Evolutionary conservation across 495 filamentous ascomycete species (phyloP).

Genomic region (Penicillium riverlandense): DNA sequence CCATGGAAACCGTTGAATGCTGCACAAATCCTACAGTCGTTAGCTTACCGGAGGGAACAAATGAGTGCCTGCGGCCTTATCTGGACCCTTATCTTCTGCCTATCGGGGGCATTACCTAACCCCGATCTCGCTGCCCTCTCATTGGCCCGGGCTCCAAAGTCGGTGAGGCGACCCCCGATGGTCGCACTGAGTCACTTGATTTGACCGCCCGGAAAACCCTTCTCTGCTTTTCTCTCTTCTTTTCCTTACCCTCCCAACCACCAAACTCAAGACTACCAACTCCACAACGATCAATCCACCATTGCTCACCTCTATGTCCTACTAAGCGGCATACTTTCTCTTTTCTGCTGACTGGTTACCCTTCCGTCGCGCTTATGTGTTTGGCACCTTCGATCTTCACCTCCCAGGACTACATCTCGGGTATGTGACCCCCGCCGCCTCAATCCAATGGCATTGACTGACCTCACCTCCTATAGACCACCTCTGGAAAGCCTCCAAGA

Average conservation of each 20-base stretch:
- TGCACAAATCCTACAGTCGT: too few relatives aligned
- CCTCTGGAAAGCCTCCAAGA: slow-evolving; percentile 91
- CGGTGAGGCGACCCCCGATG: slow-evolving; percentile 27
- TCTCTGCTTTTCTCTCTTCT: slow-evolving; percentile 6
- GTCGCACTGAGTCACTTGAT: slow-evolving; percentile 14
- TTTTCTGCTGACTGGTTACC: slow-evolving; percentile 31
- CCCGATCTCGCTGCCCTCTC: slow-evolving; percentile 1
- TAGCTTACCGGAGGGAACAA: too few relatives aligned
- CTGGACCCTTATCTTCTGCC: too few relatives aligned
- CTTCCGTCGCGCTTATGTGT: slow-evolving; percentile 78
- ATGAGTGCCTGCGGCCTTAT: too few relatives aligned
- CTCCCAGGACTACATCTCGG: slow-evolving; percentile 98
- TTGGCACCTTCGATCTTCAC: slow-evolving; percentile 89
- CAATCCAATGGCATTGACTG: slow-evolving; percentile 17
- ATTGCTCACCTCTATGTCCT: background rate
- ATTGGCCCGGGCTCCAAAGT: slow-evolving; percentile 23
- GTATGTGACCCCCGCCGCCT: slow-evolving; percentile 36
- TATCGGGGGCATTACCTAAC: too few relatives aligned
- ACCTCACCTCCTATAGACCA: slow-evolving; percentile 60
- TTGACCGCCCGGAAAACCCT: slow-evolving; percentile 14
- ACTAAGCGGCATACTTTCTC: slow-evolving; percentile 1
- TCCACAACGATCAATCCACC: slow-evolving; percentile 13
- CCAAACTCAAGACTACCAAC: slow-evolving; percentile 4
- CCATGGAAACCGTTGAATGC: too few relatives aligned
- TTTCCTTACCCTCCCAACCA: slow-evolving; percentile 13